Evolutionary conservation across 2,329 filamentous ascomycete genomes (phyloP), one percentile per base, ranked within the genome.

Genomic region (Proliferodiscus dingleyae): DNA sequence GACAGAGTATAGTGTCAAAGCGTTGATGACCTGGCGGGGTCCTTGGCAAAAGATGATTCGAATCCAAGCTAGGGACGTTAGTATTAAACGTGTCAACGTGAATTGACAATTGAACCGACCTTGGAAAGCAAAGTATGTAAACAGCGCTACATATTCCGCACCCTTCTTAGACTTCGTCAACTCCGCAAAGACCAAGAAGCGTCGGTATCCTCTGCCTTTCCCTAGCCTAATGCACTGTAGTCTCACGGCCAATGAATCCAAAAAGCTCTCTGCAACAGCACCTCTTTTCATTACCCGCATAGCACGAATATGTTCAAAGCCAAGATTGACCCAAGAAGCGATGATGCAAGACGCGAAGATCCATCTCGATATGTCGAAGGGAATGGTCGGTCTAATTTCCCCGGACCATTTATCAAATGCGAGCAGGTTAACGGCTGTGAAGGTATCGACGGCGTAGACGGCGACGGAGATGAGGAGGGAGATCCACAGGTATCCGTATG

Each of bases 281-380:
- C 87, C 87, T 47, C 88, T 80, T 56, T 75, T 82, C 65, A 97
- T 94, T 41, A 94, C 87, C 37, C 84, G 81, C 50, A 85, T 70
- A 21, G 91, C 89, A 43, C 86, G 80, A 38, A 94, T 63, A 70
- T 87, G 89, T 66, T 95, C 87, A 60, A 85, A 93, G 13, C 70
- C 73, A 22, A 94, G 75, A 55, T 97, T 87, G 53, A 89, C 71
- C 65, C 91, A 90, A 8, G 90, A 97, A 28, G 93, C 74, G 53
- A 97, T 85, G 62, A 98, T 97, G 65, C 90, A 95, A 45, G 81
- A 79, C 22, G 88, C 85, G 64, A 97, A 98, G 64, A 98, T 90
- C 89, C 90, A 96, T 70, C 93, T 94, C 10, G 89, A 86, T 43
- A 91, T 78, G 39, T 80, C 71, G 61, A 94, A 81, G 3, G 82